Evolutionary conservation across 768 basidiomycete genomes (phyloP).

Genomic region (Lentinula guzmanii): DNA sequence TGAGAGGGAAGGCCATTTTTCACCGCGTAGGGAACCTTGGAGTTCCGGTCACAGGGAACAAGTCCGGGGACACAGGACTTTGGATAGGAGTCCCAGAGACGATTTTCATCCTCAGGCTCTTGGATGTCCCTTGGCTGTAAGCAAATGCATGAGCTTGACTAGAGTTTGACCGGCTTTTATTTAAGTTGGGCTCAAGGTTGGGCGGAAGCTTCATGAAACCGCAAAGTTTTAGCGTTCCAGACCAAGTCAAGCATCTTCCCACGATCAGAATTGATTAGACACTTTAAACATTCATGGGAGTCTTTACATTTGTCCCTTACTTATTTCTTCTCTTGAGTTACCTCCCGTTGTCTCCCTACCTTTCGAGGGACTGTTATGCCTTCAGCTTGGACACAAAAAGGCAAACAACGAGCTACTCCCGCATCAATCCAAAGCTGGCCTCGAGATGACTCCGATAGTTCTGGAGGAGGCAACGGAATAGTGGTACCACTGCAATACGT

Average conservation of each 20-base stretch:
- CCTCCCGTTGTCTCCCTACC: not conserved
- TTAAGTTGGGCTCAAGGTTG: too few relatives aligned
- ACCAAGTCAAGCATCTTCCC: not conserved
- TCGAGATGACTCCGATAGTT: slow-evolving; percentile 14
- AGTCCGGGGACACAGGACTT: not conserved
- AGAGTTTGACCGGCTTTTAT: too few relatives aligned
- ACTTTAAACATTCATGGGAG: not conserved
- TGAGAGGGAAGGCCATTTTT: not conserved
- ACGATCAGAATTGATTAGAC: not conserved
- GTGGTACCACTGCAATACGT: slow-evolving; percentile 53
- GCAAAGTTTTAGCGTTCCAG: not conserved
- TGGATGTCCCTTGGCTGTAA: too few relatives aligned
- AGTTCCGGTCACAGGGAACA: not conserved
- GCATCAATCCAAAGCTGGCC: not conserved
- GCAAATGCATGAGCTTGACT: too few relatives aligned
- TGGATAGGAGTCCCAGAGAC: too few relatives aligned
- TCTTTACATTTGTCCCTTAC: not conserved
- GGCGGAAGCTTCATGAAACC: too few relatives aligned
- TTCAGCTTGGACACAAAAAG: not conserved
- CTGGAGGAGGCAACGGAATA: slow-evolving; percentile 46
- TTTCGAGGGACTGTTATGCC: not conserved
- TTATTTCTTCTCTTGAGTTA: not conserved
- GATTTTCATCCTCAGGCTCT: too few relatives aligned
- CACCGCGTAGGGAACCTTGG: not conserved
- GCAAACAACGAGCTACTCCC: not conserved